phyloP scores from a whole-genome alignment of 768 basidiomycete species.

The Lentinus tigrinus region DNA sequence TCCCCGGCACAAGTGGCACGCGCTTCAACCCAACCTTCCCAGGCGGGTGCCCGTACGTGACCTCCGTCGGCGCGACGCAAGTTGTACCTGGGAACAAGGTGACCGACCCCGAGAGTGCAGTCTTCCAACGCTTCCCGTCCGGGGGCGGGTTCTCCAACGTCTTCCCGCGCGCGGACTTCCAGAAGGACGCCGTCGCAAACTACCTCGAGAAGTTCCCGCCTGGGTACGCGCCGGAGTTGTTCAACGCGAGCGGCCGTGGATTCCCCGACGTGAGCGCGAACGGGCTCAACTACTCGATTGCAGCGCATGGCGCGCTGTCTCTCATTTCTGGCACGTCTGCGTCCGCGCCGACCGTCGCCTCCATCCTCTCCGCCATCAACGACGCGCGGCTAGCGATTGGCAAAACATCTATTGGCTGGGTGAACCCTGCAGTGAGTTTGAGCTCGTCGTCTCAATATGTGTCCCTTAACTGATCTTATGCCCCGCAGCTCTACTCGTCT shows the following conservation, averaged over 20 bases:
- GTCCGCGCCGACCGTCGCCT: conserved; percentile 60
- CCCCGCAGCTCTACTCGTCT: conserved; percentile 43
- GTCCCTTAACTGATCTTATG: background rate
- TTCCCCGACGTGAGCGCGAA: conserved; percentile 35
- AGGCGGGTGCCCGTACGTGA: conserved; percentile 42
- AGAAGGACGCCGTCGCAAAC: conserved; percentile 28
- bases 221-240: conserved; percentile 31
- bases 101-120: conserved; percentile 35
- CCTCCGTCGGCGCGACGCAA: conserved; percentile 37
- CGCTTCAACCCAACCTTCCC: conserved; percentile 32
- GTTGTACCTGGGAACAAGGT: conserved; percentile 32
- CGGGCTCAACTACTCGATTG: conserved; percentile 34
- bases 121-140: conserved; percentile 33
- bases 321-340: conserved; percentile 62
- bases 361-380: conserved; percentile 56
- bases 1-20: conserved; percentile 5
- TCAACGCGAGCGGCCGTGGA: conserved; percentile 34
- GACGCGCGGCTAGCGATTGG: conserved; percentile 30
- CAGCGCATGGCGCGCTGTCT: conserved; percentile 26
- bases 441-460: background rate
- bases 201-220: conserved; percentile 33
- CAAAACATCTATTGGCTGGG: conserved; percentile 33
- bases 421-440: conserved; percentile 31
- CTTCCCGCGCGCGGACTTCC: conserved; percentile 38
- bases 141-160: conserved; percentile 43